Base-by-base conservation (phyloP, 371 early-diverging fungal species). In the Rhizomucor miehei region DNA sequence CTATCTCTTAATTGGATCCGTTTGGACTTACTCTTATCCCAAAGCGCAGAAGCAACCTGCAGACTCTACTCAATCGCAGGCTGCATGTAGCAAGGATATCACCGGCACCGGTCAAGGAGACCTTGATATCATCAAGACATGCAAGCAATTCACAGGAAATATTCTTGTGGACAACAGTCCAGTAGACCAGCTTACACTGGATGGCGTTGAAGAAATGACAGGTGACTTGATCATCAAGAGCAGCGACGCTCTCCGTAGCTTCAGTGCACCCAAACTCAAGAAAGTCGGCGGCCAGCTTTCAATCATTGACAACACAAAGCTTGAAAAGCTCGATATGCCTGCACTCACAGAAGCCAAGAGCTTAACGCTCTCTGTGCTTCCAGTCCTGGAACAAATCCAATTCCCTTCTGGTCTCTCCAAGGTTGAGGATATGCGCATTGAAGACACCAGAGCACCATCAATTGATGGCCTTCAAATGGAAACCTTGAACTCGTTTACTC, bases 391-490 rank as follows among this genome's bases (percentile, higher is more conserved):
- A n/a, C 45, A 60, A 6, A 67, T 79, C 11, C 56, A 66, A 10
- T 72, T 85, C 55, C 71, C 78, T 44, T 62, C 68, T 16, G 71
- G 71, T 10, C 47, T 85, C 0, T 45, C 58, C n/a, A 66, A 68
- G 19, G 65, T 82, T 23, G 52, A 68, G 1, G 56, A 44, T 4
- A 20, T 81, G 45, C 58, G 57, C 17, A 64, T 80, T 16, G 67
- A 79, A 52, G 81, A 81, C 41, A 70, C 72, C 10, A 68, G 72
- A 21, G 77, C 77, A 21, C 66, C 79, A 1, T 59, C 56, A 1
- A 41, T 82, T 17, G 66, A 62, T 44, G 81, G 81, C 35, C 63
- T 80, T 37, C 56, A 56, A 19, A 55, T 77, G 0, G 67, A 57
- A 13, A 60, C 54, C 2, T 54, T 70, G n/a, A 52, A 66, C 1